Evolutionary conservation across 2,329 filamentous ascomycete genomes (phyloP), one percentile per base, ranked within the genome.

Genomic region (Dothistroma pini): DNA sequence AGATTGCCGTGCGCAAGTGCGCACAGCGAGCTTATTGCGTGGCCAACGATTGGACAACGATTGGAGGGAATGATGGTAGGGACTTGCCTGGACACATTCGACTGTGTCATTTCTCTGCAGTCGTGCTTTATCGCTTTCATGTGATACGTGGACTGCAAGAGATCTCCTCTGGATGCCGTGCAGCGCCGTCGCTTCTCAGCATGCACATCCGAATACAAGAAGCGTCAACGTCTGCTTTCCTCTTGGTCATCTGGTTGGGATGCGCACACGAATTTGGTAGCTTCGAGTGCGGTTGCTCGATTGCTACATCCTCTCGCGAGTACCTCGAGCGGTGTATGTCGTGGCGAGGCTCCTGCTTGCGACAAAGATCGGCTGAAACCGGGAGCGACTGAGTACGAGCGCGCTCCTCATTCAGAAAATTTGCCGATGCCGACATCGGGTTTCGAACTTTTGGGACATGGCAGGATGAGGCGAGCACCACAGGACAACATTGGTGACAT

Each of bases 1-100:
- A 66, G 64, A 66, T 66, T 65, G 64, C 64, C 62, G 63, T 62
- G 60, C 62, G 61, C 56, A 52, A 62, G 34, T 51, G 54, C 55
- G 38, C 29, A 50, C 25, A 32, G 56, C 44, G 56, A 61, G 62
- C 64, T 65, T 61, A 64, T 64, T 56, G 16, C 55, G 12, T 44
- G 47, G 21, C 19, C 41, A 54, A 54, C 58, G 53, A 65, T 64
- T 64, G 64, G 62, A 50, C 41, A 54, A 54, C 58, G 53, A 65
- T 64, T 64, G 64, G 62, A 50, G 44, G 55, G 54, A 52, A 19
- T 34, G 50, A 19, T n/a, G 10, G 14, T 19, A 44, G 41, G 9
- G 16, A 41, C 52, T 31, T 53, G 29, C 22, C 50, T 61, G 52
- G 63, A 64, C 65, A 67, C 58, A 69, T 69, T 67, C 58, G 56